phyloP scores from a whole-genome alignment of 768 basidiomycete species.

The Boletus coccyginus region DNA sequence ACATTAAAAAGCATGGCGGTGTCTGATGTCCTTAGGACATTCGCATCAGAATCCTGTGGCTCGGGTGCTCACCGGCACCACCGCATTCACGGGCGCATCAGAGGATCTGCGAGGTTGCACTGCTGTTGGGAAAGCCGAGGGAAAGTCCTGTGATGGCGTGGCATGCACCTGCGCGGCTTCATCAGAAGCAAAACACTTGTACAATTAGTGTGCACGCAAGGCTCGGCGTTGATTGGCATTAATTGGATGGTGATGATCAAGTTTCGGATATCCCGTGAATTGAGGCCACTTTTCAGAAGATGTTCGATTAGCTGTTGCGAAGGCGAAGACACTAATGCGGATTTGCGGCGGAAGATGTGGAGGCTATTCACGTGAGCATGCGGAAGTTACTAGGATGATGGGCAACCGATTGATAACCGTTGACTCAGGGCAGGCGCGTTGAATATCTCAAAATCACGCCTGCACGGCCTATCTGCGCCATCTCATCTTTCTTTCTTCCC shows the following conservation, averaged over 20 bases:
- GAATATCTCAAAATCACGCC: conserved; percentile 29
- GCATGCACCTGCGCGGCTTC: not conserved
- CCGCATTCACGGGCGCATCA: too few species aligned
- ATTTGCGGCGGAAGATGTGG: not conserved
- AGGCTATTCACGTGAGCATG: conserved; percentile 19
- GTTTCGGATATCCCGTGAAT: too few species aligned
- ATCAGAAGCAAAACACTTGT: not conserved
- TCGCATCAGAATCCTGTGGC: too few species aligned
- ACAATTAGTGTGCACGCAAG: not conserved
- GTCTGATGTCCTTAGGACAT: too few species aligned
- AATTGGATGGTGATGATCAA: too few species aligned
- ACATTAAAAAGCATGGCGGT: too few species aligned
- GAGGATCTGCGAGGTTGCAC: too few species aligned
- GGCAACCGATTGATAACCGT: conserved; percentile 19
- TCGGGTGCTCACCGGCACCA: too few species aligned
- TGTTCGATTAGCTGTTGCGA: too few species aligned
- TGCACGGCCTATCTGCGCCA: not conserved
- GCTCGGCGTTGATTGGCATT: not conserved
- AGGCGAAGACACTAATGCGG: not conserved
- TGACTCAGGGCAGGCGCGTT: conserved; percentile 34
- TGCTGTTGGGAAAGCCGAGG: too few species aligned
- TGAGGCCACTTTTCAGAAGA: too few species aligned
- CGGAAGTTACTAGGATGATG: not conserved
- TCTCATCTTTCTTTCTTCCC: conserved; percentile 13
- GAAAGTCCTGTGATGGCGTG: not conserved